Evolutionary conservation across 371 early-diverging fungal genomes (phyloP).

Genomic region (Sporodiniella umbellata): DNA sequence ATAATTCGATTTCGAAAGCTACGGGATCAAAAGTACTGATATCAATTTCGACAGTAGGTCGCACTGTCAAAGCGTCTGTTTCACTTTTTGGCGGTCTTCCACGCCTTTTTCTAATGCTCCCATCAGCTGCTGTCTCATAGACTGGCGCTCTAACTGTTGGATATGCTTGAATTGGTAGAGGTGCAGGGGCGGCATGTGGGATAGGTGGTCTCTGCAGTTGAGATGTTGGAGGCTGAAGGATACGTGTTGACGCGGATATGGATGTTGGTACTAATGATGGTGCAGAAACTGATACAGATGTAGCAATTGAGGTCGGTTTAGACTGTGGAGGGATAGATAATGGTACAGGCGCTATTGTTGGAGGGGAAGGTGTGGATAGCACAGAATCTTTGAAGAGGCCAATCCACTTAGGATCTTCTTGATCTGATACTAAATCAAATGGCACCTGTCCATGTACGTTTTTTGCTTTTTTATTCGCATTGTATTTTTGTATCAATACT

Average conservation of each 20-base stretch:
- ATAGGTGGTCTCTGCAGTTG: background rate
- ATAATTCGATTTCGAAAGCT: conserved; percentile 37
- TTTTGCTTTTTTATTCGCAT: conserved; percentile 60
- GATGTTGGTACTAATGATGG: background rate
- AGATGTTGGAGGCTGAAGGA: too few relatives aligned
- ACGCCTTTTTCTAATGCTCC: conserved; percentile 27
- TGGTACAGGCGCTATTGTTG: conserved; percentile 3
- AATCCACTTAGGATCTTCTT: conserved; percentile 59
- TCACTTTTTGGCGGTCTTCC: conserved; percentile 47
- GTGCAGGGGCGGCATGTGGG: background rate
- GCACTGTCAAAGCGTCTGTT: conserved; percentile 24
- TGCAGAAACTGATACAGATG: too few relatives aligned
- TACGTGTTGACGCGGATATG: too few relatives aligned
- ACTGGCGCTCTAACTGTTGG: conserved; percentile 2
- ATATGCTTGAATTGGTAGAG: background rate
- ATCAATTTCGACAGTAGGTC: conserved; percentile 33
- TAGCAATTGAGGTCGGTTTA: background rate
- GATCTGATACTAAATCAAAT: conserved; percentile 66
- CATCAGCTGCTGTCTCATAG: conserved; percentile 5
- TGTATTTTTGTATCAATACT: conserved; percentile 61
- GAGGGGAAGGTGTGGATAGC: background rate
- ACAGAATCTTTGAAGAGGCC: conserved; percentile 31
- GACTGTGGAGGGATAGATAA: background rate
- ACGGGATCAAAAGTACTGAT: conserved; percentile 35
- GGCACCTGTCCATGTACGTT: conserved; percentile 74